These are phyloP conservation scores for Didymella exigua DNA, from an alignment of 2,329 filamentous ascomycete genomes.

Conservation along the genomic window DNA sequence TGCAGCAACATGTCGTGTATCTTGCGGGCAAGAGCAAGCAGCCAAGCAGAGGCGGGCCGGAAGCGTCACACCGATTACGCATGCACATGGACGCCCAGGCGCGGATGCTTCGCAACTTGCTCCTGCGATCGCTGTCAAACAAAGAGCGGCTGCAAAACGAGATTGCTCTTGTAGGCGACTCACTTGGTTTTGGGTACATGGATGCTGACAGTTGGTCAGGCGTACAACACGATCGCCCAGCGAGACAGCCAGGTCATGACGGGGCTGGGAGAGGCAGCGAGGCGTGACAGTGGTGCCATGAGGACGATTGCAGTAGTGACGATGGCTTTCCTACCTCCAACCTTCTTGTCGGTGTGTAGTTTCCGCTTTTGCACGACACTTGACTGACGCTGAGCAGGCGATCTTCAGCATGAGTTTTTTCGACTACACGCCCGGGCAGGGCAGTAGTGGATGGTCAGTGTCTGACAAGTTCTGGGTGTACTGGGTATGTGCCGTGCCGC, in stretches of 20 bases:
- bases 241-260: slow-evolving; percentile 25
- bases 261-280: slow-evolving; percentile 21
- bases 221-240: slow-evolving; percentile 28
- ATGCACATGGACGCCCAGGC: slow-evolving; percentile 14
- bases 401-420: slow-evolving; percentile 34
- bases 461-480: slow-evolving; percentile 31
- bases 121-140: slow-evolving; percentile 20
- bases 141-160: slow-evolving; percentile 28
- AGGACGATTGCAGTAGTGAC: slow-evolving; percentile 26
- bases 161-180: slow-evolving; percentile 18
- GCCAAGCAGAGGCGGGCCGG: too few species aligned
- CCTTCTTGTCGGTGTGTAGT: slow-evolving; percentile 24
- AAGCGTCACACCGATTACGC: background rate
- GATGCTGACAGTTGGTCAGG: too few species aligned
- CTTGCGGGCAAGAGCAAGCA: too few species aligned
- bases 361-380: background rate
- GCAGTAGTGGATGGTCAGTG: slow-evolving; percentile 15
- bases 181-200: too few species aligned
- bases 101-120: slow-evolving; percentile 19
- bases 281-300: slow-evolving; percentile 22
- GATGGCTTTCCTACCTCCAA: slow-evolving; percentile 30
- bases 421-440: slow-evolving; percentile 17
- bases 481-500: slow-evolving; percentile 22
- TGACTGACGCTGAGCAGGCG: slow-evolving; percentile 18
- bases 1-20: slow-evolving; percentile 16